These are phyloP conservation scores for Ophiostoma ips DNA, from an alignment of 2,329 filamentous ascomycete species.

Conservation along the genomic window DNA sequence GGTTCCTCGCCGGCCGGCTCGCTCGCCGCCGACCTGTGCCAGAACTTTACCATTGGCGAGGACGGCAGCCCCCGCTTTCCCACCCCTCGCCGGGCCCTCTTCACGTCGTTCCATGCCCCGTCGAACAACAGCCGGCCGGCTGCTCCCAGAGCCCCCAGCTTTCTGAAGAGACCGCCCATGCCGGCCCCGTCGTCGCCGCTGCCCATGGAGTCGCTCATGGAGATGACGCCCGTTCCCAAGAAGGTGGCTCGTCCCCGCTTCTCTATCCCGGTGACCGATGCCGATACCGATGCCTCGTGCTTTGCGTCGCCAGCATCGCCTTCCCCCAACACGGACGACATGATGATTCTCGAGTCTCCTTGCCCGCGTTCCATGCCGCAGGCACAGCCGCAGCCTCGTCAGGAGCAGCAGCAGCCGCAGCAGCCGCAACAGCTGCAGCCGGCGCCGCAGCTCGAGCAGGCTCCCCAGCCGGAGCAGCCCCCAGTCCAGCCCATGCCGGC, in stretches of 20 bases:
- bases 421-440: neutral
- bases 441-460: neutral
- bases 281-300: neutral
- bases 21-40: slow-evolving; percentile 83
- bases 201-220: slow-evolving; percentile 64
- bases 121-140: neutral
- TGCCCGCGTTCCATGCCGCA: slow-evolving; percentile 5
- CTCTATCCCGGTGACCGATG: slow-evolving; percentile 31
- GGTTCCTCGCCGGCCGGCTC: slow-evolving; percentile 86
- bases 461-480: neutral
- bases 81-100: slow-evolving; percentile 73
- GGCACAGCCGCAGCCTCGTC: neutral
- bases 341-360: slow-evolving; percentile 45
- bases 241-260: slow-evolving; percentile 52
- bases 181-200: slow-evolving; percentile 70
- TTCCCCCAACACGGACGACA: slow-evolving; percentile 33
- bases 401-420: neutral
- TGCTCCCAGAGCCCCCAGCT: slow-evolving; percentile 34
- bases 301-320: slow-evolving; percentile 50
- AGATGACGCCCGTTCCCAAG: slow-evolving; percentile 84
- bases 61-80: slow-evolving; percentile 66
- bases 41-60: slow-evolving; percentile 90
- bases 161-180: slow-evolving; percentile 71
- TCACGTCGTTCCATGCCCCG: slow-evolving; percentile 45
- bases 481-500: slow-evolving; percentile 1